Base-by-base conservation (phyloP, 106 monocot genomes). In the Phalaenopsis equestris region DNA sequence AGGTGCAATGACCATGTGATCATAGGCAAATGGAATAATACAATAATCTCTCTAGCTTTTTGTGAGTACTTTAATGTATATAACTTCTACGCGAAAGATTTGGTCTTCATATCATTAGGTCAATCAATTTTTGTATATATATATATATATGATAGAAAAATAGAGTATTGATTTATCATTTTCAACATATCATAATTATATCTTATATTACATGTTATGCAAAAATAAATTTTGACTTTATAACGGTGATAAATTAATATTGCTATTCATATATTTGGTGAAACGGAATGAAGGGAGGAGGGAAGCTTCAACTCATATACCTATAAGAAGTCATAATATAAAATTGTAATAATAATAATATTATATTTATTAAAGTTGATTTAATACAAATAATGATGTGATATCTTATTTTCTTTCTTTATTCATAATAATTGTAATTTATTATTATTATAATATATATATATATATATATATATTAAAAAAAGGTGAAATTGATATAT, bases 261-360 rank as follows among this genome's bases (percentile, higher is more conserved):
- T 61, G 18, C 2, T n/a, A 5, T 61, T 61, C 21, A n/a, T 61
- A 18, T 65, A 6, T 46, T 42, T 68, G 56, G 73, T 5, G 75
- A 79, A 67, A 30, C 42, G 82, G 58, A 80, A 61, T 67, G 65
- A 72, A 56, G 46, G 47, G 43, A 61, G 15, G 39, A 56, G 57
- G 77, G 42, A 47, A 67, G 56, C 38, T 80, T 85, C 72, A 48
- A 37, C 56, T 15, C 1, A 56, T 56, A 56, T 56, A 2, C 2
- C 56, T 56, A 56, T 10, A 12, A n/a, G 0, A 21, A 61, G n/a
- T 61, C 19, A n/a, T 61, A 30, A 30, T 0, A 30, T 30, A 30
- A 30, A 30, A 30, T 0, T 6, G 7, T 61, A 6, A 10, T 21
- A 61, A n/a, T 61, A 21, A 5, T 61, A 61, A 21, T 21, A n/a